Conservation (phyloP, 2,329 filamentous ascomycete species). For the Fusarium robinianum region DNA sequence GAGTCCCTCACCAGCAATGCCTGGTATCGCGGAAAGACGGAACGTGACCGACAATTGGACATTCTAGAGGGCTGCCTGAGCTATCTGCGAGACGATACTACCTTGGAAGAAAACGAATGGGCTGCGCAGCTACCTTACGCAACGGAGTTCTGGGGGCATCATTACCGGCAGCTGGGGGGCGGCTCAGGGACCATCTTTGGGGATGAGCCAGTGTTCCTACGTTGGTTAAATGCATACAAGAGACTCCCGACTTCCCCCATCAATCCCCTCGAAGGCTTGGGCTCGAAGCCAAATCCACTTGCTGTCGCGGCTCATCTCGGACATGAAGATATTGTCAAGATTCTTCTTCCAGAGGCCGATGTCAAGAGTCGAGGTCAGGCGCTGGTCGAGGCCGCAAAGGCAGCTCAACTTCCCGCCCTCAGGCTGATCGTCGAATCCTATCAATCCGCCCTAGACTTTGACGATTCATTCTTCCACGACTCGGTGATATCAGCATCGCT, state of each 20-base stretch:
- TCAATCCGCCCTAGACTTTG: neutral
- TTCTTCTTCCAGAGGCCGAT: neutral
- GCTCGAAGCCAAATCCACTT: neutral
- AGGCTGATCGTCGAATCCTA: slow-evolving; percentile 1
- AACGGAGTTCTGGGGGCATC: slow-evolving; percentile 1
- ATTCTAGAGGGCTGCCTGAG: neutral
- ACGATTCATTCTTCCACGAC: neutral
- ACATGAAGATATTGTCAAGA: neutral
- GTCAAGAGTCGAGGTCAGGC: neutral
- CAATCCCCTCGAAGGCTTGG: neutral
- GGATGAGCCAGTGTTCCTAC: neutral
- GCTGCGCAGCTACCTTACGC: slow-evolving; percentile 2
- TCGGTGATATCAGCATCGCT: neutral
- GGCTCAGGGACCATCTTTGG: neutral
- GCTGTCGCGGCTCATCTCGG: slow-evolving; percentile 7
- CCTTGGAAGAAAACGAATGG: neutral
- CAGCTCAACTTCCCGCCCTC: neutral
- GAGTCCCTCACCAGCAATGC: too few species aligned
- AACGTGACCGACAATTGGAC: neutral
- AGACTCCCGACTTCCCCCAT: neutral
- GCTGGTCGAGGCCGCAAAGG: slow-evolving; percentile 1
- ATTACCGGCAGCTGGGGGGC: neutral
- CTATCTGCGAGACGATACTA: neutral
- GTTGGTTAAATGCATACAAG: slow-evolving; percentile 6
- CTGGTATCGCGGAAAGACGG: slow-evolving; percentile 3